These are phyloP conservation scores for Trichosporon ovoides DNA, from an alignment of 1,284 basidiomycete genomes.

Conservation along the genomic window DNA sequence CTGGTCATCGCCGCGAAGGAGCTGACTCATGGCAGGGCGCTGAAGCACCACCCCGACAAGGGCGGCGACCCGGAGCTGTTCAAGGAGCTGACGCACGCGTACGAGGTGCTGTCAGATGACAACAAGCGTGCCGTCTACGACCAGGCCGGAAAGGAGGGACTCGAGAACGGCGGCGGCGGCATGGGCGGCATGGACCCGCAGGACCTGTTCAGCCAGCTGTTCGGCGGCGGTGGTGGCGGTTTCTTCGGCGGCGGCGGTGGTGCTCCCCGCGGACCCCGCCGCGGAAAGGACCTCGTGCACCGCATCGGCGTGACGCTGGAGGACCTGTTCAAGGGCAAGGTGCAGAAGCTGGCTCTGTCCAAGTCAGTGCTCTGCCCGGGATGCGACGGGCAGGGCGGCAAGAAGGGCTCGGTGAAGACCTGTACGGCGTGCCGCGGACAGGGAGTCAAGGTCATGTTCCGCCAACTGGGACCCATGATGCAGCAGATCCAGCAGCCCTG, in stretches of 20 bases:
- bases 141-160: conserved; percentile 85
- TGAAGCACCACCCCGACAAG: conserved; percentile 91
- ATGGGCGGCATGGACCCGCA: conserved; percentile 86
- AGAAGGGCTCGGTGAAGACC: conserved; percentile 84
- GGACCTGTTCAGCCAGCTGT: conserved; percentile 97
- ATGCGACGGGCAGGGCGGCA: conserved; percentile 95
- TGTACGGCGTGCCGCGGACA: conserved; percentile 82
- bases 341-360: conserved; percentile 93
- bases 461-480: conserved; percentile 96
- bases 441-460: conserved; percentile 83
- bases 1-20: too few relatives aligned
- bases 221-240: conserved; percentile 63
- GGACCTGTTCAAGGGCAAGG: conserved; percentile 98
- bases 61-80: conserved; percentile 94
- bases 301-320: conserved; percentile 93
- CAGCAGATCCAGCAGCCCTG: conserved; percentile 97
- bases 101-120: conserved; percentile 87
- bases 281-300: conserved; percentile 97
- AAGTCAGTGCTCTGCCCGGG: conserved; percentile 90
- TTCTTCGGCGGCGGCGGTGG: conserved; percentile 59
- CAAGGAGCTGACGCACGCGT: conserved; percentile 96
- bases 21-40: conserved; percentile 58
- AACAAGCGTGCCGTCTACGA: conserved; percentile 85
- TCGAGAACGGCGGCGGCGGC: conserved; percentile 70
- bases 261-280: conserved; percentile 74